Percentiles rank a stretch among this genome's conserved stretches.
Evolutionary conservation across 176 grass and related monocot genomes (phyloP).

Genomic region (Eleusine indica): DNA sequence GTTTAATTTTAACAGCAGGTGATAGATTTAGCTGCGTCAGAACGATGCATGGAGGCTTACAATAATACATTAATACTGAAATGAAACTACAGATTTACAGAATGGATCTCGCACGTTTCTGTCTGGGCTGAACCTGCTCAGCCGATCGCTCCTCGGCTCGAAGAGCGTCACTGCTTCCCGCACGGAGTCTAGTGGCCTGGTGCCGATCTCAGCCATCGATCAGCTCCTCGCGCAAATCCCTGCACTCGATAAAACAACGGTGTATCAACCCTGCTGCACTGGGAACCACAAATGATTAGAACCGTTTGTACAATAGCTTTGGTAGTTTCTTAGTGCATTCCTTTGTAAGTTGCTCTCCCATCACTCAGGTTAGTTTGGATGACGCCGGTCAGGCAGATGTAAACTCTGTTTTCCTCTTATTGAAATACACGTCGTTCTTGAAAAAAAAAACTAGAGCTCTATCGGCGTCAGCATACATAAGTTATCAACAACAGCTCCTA

Average conservation of each 20-base stretch:
- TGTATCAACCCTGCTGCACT: not conserved
- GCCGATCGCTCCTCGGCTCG: slow-evolving; percentile 35
- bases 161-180: slow-evolving; percentile 36
- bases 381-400: too few relatives aligned
- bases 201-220: slow-evolving; percentile 60
- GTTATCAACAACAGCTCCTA: not conserved
- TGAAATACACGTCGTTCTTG: too few relatives aligned
- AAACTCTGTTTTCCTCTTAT: too few relatives aligned
- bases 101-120: not conserved
- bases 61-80: not conserved
- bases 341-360: too few relatives aligned
- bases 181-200: slow-evolving; percentile 45
- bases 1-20: not conserved
- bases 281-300: not conserved
- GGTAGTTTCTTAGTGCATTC: too few relatives aligned
- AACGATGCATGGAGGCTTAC: not conserved
- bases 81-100: not conserved
- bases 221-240: not conserved
- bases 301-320: not conserved
- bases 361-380: too few relatives aligned
- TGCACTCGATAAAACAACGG: not conserved
- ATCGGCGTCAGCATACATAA: not conserved
- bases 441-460: not conserved
- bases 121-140: too few relatives aligned
- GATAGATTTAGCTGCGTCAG: not conserved